Conservation (phyloP, 1,284 basidiomycete species). For the Apiotrichum domesticum region DNA sequence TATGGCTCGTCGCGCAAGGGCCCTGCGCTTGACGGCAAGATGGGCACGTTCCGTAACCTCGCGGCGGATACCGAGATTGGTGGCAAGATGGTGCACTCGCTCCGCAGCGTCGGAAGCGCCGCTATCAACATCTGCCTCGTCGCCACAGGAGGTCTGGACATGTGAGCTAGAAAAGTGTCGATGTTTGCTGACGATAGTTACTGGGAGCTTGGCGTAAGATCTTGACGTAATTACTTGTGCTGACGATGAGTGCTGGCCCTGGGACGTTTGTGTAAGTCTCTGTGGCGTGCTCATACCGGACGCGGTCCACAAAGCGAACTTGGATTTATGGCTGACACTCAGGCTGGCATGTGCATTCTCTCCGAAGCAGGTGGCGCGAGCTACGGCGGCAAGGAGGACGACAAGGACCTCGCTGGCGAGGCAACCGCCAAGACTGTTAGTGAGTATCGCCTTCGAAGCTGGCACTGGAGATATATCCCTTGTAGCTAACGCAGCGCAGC, state of each 20-base stretch:
- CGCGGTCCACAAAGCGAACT: too few relatives aligned
- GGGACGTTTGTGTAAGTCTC: conserved; percentile 71
- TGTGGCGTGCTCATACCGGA: not conserved
- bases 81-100: conserved; percentile 80
- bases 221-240: not conserved
- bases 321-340: conserved; percentile 2
- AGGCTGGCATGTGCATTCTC: conserved; percentile 84
- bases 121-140: conserved; percentile 78
- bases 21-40: conserved; percentile 67
- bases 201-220: conserved; percentile 73
- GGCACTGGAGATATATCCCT: too few relatives aligned
- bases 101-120: conserved; percentile 76
- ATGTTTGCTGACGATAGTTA: conserved; percentile 22
- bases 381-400: conserved; percentile 57
- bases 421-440: conserved; percentile 59
- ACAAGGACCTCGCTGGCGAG: conserved; percentile 21
- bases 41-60: conserved; percentile 64
- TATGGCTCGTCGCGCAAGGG: conserved; percentile 72
- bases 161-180: conserved; percentile 51
- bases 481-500: conserved; percentile 35
- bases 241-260: conserved; percentile 56
- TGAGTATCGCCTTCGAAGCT: conserved; percentile 11
- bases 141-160: conserved; percentile 73
- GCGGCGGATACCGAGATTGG: conserved; percentile 65
- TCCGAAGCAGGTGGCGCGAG: conserved; percentile 79